A percentile compares a stretch with the other conserved stretches of the same genome.
phyloP scores from a whole-genome alignment of 164 flowering plant species.

The Vitis amurensis region DNA sequence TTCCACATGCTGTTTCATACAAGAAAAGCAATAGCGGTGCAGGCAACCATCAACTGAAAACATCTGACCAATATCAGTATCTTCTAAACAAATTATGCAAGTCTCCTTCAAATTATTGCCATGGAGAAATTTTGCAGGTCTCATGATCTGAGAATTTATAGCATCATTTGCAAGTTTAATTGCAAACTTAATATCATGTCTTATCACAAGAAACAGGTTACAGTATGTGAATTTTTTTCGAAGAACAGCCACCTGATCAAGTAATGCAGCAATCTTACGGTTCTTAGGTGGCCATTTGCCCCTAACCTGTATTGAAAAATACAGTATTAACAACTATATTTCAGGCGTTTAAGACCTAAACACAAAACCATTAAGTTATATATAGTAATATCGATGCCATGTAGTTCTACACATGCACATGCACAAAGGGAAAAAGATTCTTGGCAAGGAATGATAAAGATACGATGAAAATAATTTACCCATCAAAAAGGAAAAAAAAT shows the following conservation, averaged over 20 bases:
- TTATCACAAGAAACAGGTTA: conserved; percentile 33
- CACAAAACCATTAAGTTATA: too few relatives aligned
- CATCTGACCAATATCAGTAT: conserved; percentile 41
- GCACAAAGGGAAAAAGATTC: too few relatives aligned
- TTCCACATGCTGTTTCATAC: conserved; percentile 86
- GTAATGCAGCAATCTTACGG: conserved; percentile 35
- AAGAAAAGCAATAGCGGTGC: conserved; percentile 76
- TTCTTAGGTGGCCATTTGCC: conserved; percentile 46
- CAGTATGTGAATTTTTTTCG: conserved; percentile 41
- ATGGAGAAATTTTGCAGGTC: conserved; percentile 21
- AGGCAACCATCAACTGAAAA: conserved; percentile 62
- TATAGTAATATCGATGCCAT: too few relatives aligned
- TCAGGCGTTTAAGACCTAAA: too few relatives aligned
- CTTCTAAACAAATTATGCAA: conserved; percentile 80
- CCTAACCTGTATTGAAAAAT: conserved; percentile 35
- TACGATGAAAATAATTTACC: too few relatives aligned
- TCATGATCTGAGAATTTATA: conserved; percentile 51
- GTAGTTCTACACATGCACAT: too few relatives aligned
- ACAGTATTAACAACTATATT: neutral
- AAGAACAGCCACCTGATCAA: conserved; percentile 42
- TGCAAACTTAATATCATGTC: conserved; percentile 53
- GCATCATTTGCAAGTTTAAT: conserved; percentile 72
- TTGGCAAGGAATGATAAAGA: too few relatives aligned
- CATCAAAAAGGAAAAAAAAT: too few relatives aligned
- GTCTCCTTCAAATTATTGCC: conserved; percentile 34